Base-by-base conservation (phyloP, 164 flowering plant genomes). In the Vitis rotundifolia region DNA sequence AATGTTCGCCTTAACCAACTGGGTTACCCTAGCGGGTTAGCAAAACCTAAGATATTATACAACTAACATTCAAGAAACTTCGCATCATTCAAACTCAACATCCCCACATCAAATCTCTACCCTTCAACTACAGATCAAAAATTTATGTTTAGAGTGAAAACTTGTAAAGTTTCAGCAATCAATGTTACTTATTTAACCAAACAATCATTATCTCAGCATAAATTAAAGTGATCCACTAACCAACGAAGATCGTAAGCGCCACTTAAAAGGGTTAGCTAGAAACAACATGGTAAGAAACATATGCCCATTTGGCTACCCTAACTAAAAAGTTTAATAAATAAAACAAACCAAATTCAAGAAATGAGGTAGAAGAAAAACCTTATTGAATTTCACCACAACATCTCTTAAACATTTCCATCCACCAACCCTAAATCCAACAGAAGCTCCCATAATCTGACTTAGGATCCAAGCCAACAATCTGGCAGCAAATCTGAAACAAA, bases 351-450 rank as follows among this genome's bases (percentile, higher is more conserved):
- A 59, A 56, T 10, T 13, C 49, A 6, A 22, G 37, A 28, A 22
- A 64, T n/a, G 28, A 51, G 26, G 47, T 48, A 51, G 19, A 61
- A 72, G 28, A 65, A 63, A 49, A 73, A 92, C 98, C 97, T 96
- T 96, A 68, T 83, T 87, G 76, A 96, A 96, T 82, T 88, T 93
- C 84, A 96, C 88, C 69, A 84, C 84, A 51, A 96, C 85, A 71
- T 96, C 99, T 73, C 93, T 85, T 62, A 93, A 77, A 71, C 97
- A 91, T 80, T 93, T 96, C 94, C 97, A 93, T 67, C 99, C 99
- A 67, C 94, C 94, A 82, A 96, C 84, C 4, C 94, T 88, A 71
- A 96, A 96, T 76, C 81, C 87, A 53, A 96, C 90, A 29, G 97
- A 88, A 72, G 92, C 97, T 78, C 97, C 95, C 77, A 89, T 67